Evolutionary conservation across 2,329 filamentous ascomycete species (phyloP).

Genomic region (Verticillium longisporum): DNA sequence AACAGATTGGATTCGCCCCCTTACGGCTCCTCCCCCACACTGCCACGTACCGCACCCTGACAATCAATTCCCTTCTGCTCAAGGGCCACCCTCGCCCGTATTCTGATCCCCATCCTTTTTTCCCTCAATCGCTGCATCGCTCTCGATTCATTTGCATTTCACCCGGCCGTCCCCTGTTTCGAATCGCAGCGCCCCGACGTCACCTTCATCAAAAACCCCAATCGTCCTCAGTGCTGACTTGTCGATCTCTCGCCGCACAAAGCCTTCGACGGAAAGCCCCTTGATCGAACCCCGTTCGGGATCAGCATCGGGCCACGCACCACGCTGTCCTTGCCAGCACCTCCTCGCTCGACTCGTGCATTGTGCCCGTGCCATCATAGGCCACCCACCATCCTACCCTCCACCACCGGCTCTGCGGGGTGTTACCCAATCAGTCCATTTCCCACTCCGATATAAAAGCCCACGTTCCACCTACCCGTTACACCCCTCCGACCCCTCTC

Average conservation of each 20-base stretch:
- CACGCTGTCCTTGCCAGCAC: slow-evolving; percentile 1
- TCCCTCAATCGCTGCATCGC: neutral
- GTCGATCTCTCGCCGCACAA: neutral
- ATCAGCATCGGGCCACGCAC: slow-evolving; percentile 1
- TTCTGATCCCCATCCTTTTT: neutral
- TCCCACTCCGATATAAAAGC: slow-evolving; percentile 8
- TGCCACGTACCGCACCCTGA: neutral
- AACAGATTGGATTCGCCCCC: neutral
- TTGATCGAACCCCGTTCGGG: slow-evolving; percentile 8
- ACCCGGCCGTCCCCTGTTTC: neutral
- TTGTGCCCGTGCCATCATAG: slow-evolving; percentile 7
- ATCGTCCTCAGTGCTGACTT: neutral
- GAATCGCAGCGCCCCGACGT: neutral
- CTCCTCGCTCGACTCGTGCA: slow-evolving; percentile 3
- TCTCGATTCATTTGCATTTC: neutral
- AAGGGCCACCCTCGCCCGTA: neutral
- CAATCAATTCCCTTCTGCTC: neutral
- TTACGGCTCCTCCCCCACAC: neutral
- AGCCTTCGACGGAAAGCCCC: slow-evolving; percentile 4
- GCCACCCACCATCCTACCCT: neutral
- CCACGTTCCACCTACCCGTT: slow-evolving; percentile 4
- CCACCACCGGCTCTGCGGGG: neutral
- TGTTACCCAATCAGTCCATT: slow-evolving; percentile 8
- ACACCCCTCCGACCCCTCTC: slow-evolving; percentile 4
- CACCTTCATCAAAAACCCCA: neutral